Evolutionary conservation across 129 eudicot species (phyloP), one percentile per base, ranked within the genome.

Genomic region (Flaveria robusta): DNA sequence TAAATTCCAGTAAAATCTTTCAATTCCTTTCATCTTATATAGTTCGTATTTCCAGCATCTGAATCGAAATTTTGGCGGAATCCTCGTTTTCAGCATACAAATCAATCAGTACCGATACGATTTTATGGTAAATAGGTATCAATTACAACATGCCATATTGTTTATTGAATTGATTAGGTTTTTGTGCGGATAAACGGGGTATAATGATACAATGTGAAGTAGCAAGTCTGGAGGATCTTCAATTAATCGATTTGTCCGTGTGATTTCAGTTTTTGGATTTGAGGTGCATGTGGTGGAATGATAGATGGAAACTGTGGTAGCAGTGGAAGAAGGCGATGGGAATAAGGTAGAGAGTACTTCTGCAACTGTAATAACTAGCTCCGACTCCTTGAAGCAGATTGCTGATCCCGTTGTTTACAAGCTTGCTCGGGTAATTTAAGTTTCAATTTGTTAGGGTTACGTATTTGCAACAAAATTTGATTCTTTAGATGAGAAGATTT

Each of bases 351-450:
- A 79, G 78, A 81, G 82, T 49, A 14, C 31, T 64, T 58, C 77
- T 49, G 68, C 43, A 11, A 67, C n/a, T 74, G 42, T 52, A 4
- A 74, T 77, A 49, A 76, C 78, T 5, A 31, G 70, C 70, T 74
- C 87, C 2, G 76, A 45, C n/a, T 68, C 74, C 11, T 72, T 81
- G 49, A 80, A 83, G 76, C 68, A 76, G 81, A 76, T 77, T 72
- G 81, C 92, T 72, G 93, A 92, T 88, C 96, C 98, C 11, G 87
- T 90, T 76, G 92, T 93, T 42, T 93, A 93, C 84, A 85, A 90
- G 95, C 96, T 93, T 74, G 98, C 92, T 82, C 85, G 95, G 96
- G 98, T 93, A 93, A 75, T 54, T 70, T 50, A 49, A 0, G 55
- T 63, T 62, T 71, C 29, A 9, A 8, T 63, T 63, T 64, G 24